Percentiles rank a stretch among this genome's conserved stretches.
Evolutionary conservation across 129 eudicot species (phyloP).

Genomic region (Dittrichia graveolens): DNA sequence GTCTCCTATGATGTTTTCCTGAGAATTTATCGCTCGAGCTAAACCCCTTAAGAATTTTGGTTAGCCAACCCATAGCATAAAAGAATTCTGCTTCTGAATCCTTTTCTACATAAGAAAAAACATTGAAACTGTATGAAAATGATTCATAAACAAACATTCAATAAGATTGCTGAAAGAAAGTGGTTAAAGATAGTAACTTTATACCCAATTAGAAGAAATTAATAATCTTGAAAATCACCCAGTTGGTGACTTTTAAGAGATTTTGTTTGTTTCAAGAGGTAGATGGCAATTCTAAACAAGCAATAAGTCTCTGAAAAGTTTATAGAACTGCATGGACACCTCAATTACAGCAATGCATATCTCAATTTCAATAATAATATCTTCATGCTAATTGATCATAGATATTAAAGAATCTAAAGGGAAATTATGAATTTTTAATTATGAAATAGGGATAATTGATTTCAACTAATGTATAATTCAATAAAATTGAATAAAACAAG

Average conservation of each 20-base stretch:
- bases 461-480: slow-evolving; percentile 27
- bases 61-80: slow-evolving; percentile 81
- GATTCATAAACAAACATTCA: slow-evolving; percentile 10
- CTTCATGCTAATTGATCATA: slow-evolving; percentile 2
- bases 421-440: not conserved
- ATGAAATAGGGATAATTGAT: slow-evolving; percentile 23
- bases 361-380: slow-evolving; percentile 1
- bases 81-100: slow-evolving; percentile 27
- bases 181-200: slow-evolving; percentile 21
- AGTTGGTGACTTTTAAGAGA: slow-evolving; percentile 10
- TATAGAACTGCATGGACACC: slow-evolving; percentile 39
- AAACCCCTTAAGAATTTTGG: slow-evolving; percentile 67
- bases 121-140: not conserved
- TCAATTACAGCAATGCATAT: slow-evolving; percentile 35
- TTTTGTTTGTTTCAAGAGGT: not conserved
- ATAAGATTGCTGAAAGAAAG: not conserved
- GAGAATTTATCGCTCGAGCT: slow-evolving; percentile 61
- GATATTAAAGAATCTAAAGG: not conserved
- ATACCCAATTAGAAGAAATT: not conserved
- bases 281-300: slow-evolving; percentile 18
- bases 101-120: slow-evolving; percentile 30
- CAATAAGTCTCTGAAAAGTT: not conserved
- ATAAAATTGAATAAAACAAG: slow-evolving; percentile 19
- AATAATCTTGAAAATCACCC: slow-evolving; percentile 26
- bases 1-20: slow-evolving; percentile 65